Evolutionary conservation across 768 basidiomycete genomes (phyloP), one percentile per base, ranked within the genome.

Genomic region (Naganishia antarctica): DNA sequence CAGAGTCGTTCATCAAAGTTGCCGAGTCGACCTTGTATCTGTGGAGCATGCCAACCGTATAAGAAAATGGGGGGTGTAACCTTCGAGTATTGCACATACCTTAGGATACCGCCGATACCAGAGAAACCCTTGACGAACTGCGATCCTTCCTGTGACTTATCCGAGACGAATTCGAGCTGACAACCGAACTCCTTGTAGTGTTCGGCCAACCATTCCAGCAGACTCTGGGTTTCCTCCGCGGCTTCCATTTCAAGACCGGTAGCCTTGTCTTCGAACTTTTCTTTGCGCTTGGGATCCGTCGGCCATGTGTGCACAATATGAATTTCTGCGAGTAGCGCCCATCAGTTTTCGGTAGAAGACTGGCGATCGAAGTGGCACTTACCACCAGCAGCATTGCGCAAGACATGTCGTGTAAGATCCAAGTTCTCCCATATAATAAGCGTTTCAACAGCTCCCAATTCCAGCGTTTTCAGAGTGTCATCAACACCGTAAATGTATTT

Each of bases 101-200:
- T 48, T 64, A 96, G 80, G 66, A 97, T 81, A 31, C 93, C 94
- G 29, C 96, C 94, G 70, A 99, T 97, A 26, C 96, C 94, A 78
- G 94, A 94, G 72, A 99, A 98, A 44, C 94, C 94, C 77, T 93
- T 94, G 72, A 94, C 91, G 81, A 96, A 98, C 76, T 97, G 93
- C 34, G 90, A 89, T 32, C 94, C 94, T 77, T 99, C 94, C 76
- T 97, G 94, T 8, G 91, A 93, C 60, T 87, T 85, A 80, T 97
- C 92, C 68, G 93, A 94, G 46, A 98, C 86, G 75, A 98, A 97
- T 80, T 79, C 71, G 66, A 97, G 86, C 70, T 87, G 87, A 58
- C 94, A 90, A 67, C 94, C 96, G 74, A 97, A 98, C 44, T 94
- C 91, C 78, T 90, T 92, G 83, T 98, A 99, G 76, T 93, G 91